Base-by-base conservation (phyloP, 1,284 basidiomycete species). In the Austroboletus niveus region DNA sequence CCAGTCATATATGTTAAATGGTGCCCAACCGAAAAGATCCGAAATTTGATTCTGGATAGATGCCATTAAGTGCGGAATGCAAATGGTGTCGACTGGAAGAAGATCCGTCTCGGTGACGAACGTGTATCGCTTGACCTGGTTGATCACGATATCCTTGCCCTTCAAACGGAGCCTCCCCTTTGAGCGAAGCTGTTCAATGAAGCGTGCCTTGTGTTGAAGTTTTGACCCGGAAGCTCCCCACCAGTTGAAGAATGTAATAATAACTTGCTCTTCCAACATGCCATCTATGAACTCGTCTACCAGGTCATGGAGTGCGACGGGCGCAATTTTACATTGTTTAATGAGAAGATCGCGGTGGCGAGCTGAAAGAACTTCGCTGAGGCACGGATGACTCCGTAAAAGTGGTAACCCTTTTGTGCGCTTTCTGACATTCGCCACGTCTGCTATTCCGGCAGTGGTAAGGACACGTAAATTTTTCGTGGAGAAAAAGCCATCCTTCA, bases 231-330 rank as follows among this genome's bases (percentile, higher is more conserved):
- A 7, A 8, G 4, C 44, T 32, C 5, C 60, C 91, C 94, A 97
- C 96, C 96, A 99, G 51, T 80, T 79, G 60, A 98, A 73, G 67
- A 90, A 94, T 1, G 82, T 82, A 15, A 85, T 72, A 77, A 92
- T 86, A 17, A 17, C 17, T 70, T 96, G 91, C 7, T 76, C 70
- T 52, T 89, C 81, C 0, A 72, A 69, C 29, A 97, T 93, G 84
- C 17, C 90, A 75, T 1, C 75, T 69, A 78, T 76, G 7, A 99
- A 77, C 68, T 96, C 92, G 36, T 75, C 70, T 48, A 96, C 73
- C 12, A 98, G 89, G 65, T 98, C 96, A 20, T 81, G 75, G 61
- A 95, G 91, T 0, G 80, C 81, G 56, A 95, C 86, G 8, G 81
- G 75, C 48, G 80, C 82, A 12, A 98, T 79, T 60, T 91, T 66